These are phyloP conservation scores for Wallacemonas sp. DNA, from an alignment of 208 protist genomes.

Conservation along the genomic window DNA sequence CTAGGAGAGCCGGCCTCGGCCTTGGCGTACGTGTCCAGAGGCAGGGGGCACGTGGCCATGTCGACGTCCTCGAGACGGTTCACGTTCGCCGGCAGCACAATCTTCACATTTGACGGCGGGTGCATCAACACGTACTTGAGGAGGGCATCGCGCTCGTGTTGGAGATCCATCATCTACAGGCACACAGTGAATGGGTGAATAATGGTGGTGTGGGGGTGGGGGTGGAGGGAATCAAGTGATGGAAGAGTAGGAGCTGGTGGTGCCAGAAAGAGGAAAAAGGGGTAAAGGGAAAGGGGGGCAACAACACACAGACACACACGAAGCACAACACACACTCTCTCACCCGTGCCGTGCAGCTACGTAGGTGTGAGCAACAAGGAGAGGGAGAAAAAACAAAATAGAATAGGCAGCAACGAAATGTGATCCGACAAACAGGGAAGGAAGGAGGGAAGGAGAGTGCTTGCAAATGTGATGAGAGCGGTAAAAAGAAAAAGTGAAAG, in stretches of 20 bases:
- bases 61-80: conserved; percentile 29
- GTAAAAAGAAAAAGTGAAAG: conserved; percentile 12
- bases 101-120: conserved; percentile 41
- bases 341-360: too few relatives aligned
- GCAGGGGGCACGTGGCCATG: conserved; percentile 26
- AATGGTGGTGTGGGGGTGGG: too few relatives aligned
- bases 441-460: too few relatives aligned
- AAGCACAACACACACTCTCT: too few relatives aligned
- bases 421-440: too few relatives aligned
- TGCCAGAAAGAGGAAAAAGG: background rate
- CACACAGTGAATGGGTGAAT: too few relatives aligned
- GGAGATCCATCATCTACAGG: conserved; percentile 25
- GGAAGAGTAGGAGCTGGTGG: background rate
- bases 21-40: conserved; percentile 26
- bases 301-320: background rate
- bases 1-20: background rate
- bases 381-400: background rate
- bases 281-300: background rate
- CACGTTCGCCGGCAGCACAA: conserved; percentile 28
- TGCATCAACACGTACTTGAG: conserved; percentile 56
- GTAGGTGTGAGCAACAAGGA: too few relatives aligned
- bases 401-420: conserved; percentile 5
- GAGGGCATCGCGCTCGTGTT: conserved; percentile 42
- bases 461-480: too few relatives aligned
- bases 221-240: background rate